Evolutionary conservation across 1,284 basidiomycete genomes (phyloP), one percentile per base, ranked within the genome.

Genomic region (Boletellus deceptivus): DNA sequence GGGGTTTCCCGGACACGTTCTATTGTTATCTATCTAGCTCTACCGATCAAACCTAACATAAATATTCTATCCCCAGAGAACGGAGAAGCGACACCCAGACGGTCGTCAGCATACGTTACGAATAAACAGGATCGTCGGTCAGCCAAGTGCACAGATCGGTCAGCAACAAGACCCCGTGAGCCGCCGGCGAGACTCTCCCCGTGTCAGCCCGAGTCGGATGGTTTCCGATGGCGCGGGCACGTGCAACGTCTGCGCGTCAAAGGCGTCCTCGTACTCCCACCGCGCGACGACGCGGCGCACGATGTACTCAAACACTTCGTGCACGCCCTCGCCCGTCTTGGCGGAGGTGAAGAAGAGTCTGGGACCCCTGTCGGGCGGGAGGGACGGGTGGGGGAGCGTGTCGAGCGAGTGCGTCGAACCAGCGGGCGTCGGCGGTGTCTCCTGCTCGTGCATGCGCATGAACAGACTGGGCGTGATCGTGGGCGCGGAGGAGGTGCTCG

Each of bases 281-380:
- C 75, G 71, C 55, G 64, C 60, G 33, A 82, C 73, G 6, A 89
- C 83, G 18, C 86, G 71, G 42, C 68, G 60, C 5, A 80, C 83
- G 44, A 90, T 72, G 57, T 88, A 87, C 60, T 81, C 82, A 61
- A 89, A 90, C 16, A 88, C 80, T 1, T 82, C 80, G 3, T 64
- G 50, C 1, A 89, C 83, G n/a, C 84, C 82, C 43, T 77, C 75
- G 0, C 88, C 86, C 11, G 84, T 87, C 66, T 86, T 86, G 4
- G 88, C 87, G 1, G 83, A 86, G 8, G 86, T 80, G 61, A 86
- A 83, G 66, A 89, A 87, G 6, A 88, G 67, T 57, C 74, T 77
- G 0, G 85, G 83, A 2, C 84, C 78, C 2, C 65, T 71, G 38
- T 80, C 77, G 0, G 72, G 77, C 4, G 64, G 62, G 0, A 67